Base-by-base conservation (phyloP, 2,329 filamentous ascomycete species). In the Aspergillus sp. region DNA sequence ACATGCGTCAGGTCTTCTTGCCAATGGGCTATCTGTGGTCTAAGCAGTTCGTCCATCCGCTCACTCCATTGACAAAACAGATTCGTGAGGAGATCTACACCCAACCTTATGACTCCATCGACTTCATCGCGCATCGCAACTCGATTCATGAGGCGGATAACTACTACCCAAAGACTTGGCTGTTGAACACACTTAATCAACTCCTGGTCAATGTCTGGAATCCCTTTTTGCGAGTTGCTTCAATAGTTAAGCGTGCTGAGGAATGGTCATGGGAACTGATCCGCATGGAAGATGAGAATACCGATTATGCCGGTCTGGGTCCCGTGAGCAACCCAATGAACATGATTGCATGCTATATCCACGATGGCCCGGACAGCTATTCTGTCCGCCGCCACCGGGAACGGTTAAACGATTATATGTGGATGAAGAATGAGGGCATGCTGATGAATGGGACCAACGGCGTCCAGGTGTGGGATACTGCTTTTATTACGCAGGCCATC, bases 391-490 rank as follows among this genome's bases (percentile, higher is more conserved):
- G 85, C 36, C 91, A 96, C 60, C 73, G 87, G 6, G 87, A 96
- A 58, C 81, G 88, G 3, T 68, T 95, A 8, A 78, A 87, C 39
- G 93, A 98, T 59, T 94, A 84, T 51, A 68, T 98, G 29, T 98
- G 93, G 90, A 76, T 98, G 43, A 95, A 94, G 53, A 67, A 82
- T 32, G 90, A 96, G 63, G 93, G 93, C 4, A 88, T 98, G 87
- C 76, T 97, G 42, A 85, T 85, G 68, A 96, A 96, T 58, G 93
- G 93, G 34, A 98, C 93, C 6, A 97, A 98, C 57, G 93, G 93
- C n/a, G 90, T 97, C 1, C 93, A 98, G 67, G 86, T 83, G 53
- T 98, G 93, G 93, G 93, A 98, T 63, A 98, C 93, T 0, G 79
- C 89, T 0, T 97, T 97, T 62, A 72, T 85, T 12, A 88, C 96